Percentiles rank a stretch among this genome's conserved stretches.
phyloP scores from a whole-genome alignment of 768 basidiomycete genomes.

The Mycena pura region DNA sequence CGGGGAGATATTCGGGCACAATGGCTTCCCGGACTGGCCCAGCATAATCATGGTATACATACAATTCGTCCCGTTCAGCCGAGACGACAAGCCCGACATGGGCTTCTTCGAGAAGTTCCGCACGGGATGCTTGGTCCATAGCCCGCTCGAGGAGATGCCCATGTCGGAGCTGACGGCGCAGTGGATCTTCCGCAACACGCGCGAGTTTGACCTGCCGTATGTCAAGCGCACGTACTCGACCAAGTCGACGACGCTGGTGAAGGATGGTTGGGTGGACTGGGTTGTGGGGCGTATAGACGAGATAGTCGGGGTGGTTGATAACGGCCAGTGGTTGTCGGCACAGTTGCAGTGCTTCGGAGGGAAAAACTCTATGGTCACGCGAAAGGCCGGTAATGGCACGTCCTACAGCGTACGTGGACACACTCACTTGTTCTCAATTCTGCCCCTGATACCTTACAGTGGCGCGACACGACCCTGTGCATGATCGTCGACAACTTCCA shows the following conservation, averaged over 20 bases:
- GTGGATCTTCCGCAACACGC: conserved; percentile 14
- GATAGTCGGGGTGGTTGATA: conserved; percentile 2
- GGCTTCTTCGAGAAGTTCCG: conserved; percentile 4
- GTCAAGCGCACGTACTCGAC: conserved; percentile 10
- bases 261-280: conserved; percentile 20
- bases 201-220: conserved; percentile 12
- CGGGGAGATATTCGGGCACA: conserved; percentile 1
- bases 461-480: conserved; percentile 20
- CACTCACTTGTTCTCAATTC: not conserved
- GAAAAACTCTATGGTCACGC: conserved; percentile 16
- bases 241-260: conserved; percentile 6
- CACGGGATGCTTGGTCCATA: not conserved
- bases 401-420: conserved; percentile 15
- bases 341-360: conserved; percentile 18
- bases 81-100: conserved; percentile 13
- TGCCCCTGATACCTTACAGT: not conserved
- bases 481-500: conserved; percentile 25
- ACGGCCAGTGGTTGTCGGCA: conserved; percentile 19
- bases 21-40: not conserved
- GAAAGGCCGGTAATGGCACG: conserved; percentile 12
- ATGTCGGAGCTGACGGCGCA: conserved; percentile 3
- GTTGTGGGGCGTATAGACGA: conserved; percentile 10
- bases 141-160: conserved; percentile 4
- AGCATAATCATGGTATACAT: conserved; percentile 13
- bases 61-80: conserved; percentile 4